Percentiles rank a stretch among this genome's conserved stretches.
Conservation (phyloP, 257 asterid species). For the Verbena officinalis region DNA sequence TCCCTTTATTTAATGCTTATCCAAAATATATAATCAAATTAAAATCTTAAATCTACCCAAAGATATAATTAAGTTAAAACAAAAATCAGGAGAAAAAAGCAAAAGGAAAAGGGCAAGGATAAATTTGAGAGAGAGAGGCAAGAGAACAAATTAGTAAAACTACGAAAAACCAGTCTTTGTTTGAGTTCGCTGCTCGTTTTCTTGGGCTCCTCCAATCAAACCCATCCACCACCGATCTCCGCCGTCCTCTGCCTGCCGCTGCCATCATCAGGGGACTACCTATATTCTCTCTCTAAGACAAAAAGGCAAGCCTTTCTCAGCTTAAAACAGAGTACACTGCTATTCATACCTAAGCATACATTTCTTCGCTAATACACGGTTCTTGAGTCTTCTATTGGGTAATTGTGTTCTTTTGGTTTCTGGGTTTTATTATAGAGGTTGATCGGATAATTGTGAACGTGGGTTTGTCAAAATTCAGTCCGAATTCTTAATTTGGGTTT, state of each 20-base stretch:
- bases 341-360: constrained; percentile 3
- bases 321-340: constrained; percentile 6
- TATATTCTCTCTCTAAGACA: background rate
- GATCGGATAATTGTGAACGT: constrained; percentile 34
- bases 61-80: constrained; percentile 4
- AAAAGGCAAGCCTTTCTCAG: constrained; percentile 35
- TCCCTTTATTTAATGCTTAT: background rate
- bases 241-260: constrained; percentile 31
- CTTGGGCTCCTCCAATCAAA: constrained; percentile 33
- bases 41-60: constrained; percentile 22
- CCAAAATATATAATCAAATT: constrained; percentile 11
- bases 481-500: constrained; percentile 20
- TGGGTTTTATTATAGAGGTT: constrained; percentile 12
- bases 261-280: constrained; percentile 31
- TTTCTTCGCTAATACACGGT: constrained; percentile 24
- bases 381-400: constrained; percentile 18
- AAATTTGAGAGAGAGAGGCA: constrained; percentile 9
- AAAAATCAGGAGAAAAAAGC: constrained; percentile 2
- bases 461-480: constrained; percentile 26
- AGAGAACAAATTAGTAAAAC: constrained; percentile 23
- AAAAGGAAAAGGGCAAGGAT: constrained; percentile 13
- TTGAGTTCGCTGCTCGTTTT: constrained; percentile 33
- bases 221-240: constrained; percentile 48
- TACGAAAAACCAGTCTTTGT: constrained; percentile 30
- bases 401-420: constrained; percentile 14